A percentile compares a stretch with the other conserved stretches of the same genome.
Evolutionary conservation across 495 filamentous ascomycete genomes (phyloP).

Genomic region (Amphirosellinia nigrospora): DNA sequence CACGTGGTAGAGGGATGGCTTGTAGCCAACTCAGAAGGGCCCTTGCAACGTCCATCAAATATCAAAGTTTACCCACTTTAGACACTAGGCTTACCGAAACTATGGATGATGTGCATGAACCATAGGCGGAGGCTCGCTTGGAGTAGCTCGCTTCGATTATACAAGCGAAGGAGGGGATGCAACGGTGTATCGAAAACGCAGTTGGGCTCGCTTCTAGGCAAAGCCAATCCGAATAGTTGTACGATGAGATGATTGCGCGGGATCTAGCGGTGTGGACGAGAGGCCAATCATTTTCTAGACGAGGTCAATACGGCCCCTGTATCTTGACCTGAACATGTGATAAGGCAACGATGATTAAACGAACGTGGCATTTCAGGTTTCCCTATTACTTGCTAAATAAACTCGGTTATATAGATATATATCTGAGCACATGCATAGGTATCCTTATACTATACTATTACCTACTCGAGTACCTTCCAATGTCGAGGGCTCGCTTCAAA

Average conservation of each 20-base stretch:
- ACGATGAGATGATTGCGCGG: neutral
- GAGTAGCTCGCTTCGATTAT: neutral
- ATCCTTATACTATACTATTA: no score
- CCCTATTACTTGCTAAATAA: no score
- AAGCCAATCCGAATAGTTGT: neutral
- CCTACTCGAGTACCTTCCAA: no score
- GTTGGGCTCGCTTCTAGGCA: conserved; percentile 1
- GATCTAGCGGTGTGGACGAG: neutral
- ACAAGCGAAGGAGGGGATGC: neutral
- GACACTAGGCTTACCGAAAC: neutral
- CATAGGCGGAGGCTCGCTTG: conserved; percentile 1
- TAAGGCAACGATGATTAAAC: neutral
- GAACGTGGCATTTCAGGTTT: no score
- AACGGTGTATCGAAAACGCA: neutral
- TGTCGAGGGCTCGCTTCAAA: no score
- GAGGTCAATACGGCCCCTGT: neutral
- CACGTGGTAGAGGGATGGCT: neutral
- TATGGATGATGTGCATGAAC: neutral
- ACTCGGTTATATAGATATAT: no score
- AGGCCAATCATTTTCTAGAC: neutral
- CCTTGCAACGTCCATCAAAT: neutral
- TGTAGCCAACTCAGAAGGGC: neutral
- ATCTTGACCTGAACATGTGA: neutral
- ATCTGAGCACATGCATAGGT: no score
- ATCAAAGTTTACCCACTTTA: neutral